Percentiles rank a stretch among this genome's conserved stretches.
phyloP scores from a whole-genome alignment of 805 yeast genomes.

The Candida michaelii region DNA sequence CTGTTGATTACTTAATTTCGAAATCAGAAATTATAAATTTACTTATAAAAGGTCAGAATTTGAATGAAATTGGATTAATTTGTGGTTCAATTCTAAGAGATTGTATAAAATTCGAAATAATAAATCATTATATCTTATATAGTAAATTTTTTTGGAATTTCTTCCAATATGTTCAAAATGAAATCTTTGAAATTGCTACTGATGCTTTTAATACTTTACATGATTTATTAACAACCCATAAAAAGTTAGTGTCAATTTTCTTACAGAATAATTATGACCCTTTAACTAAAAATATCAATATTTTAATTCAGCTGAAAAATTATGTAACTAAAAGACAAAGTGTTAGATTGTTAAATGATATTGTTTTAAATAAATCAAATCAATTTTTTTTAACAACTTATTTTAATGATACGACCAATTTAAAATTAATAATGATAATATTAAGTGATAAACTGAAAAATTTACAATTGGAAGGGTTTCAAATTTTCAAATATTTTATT shows the following conservation, averaged over 20 bases:
- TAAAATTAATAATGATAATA: conserved; percentile 82
- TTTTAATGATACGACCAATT: conserved; percentile 76
- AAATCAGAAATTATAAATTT: conserved; percentile 64
- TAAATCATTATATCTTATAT: conserved; percentile 58
- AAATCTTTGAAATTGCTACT: conserved; percentile 85
- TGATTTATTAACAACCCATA: conserved; percentile 69
- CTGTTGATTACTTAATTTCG: conserved; percentile 76
- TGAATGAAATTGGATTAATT: conserved; percentile 67
- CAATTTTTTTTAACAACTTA: conserved; percentile 71
- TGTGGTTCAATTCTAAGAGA: conserved; percentile 82
- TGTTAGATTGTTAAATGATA: conserved; percentile 67
- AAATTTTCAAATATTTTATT: conserved; percentile 91
- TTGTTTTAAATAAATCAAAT: conserved; percentile 71
- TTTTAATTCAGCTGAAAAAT: conserved; percentile 69
- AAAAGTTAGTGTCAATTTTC: conserved; percentile 68
- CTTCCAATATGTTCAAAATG: conserved; percentile 72
- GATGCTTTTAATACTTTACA: conserved; percentile 80
- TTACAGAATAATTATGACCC: conserved; percentile 53
- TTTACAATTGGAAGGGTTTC: conserved; percentile 86
- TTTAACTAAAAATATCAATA: conserved; percentile 65
- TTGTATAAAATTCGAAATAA: conserved; percentile 73
- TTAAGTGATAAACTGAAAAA: conserved; percentile 87
- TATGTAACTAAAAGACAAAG: conserved; percentile 94
- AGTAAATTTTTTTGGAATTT: conserved; percentile 75
- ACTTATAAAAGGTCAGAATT: conserved; percentile 72